Base-by-base conservation (phyloP, 257 asterid genomes). In the Sherardia arvensis region DNA sequence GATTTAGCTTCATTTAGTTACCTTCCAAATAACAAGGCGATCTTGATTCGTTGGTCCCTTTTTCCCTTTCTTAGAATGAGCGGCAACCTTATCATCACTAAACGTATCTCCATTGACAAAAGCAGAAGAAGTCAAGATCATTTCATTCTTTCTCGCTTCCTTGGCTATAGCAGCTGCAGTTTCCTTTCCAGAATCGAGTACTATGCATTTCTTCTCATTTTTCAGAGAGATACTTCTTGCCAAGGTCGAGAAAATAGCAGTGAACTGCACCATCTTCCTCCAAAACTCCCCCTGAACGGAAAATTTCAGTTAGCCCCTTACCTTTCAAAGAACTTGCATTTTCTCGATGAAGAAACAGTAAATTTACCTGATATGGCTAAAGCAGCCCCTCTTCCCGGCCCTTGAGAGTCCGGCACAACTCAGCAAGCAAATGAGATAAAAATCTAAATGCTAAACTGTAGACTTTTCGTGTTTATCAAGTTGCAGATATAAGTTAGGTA, bases 1-100 rank as follows among this genome's bases (percentile, higher is more conserved):
- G 8, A 8, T 23, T 27, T 26, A 23, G 60, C 34, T 26, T 25
- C 34, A 26, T 55, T 12, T 9, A 53, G 26, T 53, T 85, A 91
- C 98, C 94, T 91, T 94, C 95, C 96, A 91, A 58, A 91, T 91
- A 61, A 91, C 82, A 78, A 84, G 81, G 79, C 90, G 79, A 67
- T 91, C 96, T 78, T 91, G 98, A 64, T 88, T 73, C 74, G 71
- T 86, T 15, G 76, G 80, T 21, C 96, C 95, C 72, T 91, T 88
- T 80, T 85, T 84, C 57, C 98, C 96, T 73, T 94, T 86, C 75
- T 75, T 93, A 7, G 97, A 84, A 78, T 69, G 86, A 68, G 87
- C 85, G 51, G 94, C 75, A 62, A 94, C 92, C 84, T 87, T 15
- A 69, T 81, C 76, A 78, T 87, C 90, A 40, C 79, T 74, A 25